Conservation (phyloP, 352 stramenopile species). For the Phytophthora kernoviae region DNA sequence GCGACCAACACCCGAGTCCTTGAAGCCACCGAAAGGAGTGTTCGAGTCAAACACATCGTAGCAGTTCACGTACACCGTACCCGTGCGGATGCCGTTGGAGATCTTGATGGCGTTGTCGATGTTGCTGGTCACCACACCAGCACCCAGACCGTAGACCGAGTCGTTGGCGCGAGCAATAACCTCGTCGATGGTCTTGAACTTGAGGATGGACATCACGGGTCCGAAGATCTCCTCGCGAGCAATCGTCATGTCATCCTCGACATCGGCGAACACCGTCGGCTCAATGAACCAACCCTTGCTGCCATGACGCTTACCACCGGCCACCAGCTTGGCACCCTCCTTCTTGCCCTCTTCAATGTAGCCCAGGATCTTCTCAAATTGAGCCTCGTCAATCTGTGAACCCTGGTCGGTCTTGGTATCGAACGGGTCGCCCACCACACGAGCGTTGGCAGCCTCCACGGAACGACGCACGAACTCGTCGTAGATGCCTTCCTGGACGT, state of each 20-base stretch:
- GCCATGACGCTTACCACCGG: constrained; percentile 71
- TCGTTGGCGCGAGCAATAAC: constrained; percentile 86
- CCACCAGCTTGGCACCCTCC: constrained; percentile 80
- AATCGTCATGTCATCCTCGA: constrained; percentile 82
- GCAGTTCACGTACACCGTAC: constrained; percentile 94
- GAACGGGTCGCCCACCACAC: constrained; percentile 62
- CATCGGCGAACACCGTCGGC: constrained; percentile 90
- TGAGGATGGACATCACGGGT: constrained; percentile 85
- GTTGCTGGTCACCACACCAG: constrained; percentile 89
- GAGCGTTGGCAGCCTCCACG: constrained; percentile 50
- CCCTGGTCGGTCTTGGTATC: constrained; percentile 39
- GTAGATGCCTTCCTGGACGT: constrained; percentile 85
- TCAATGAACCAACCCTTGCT: constrained; percentile 88
- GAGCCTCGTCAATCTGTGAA: constrained; percentile 59
- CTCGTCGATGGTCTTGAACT: constrained; percentile 89
- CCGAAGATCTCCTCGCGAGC: constrained; percentile 92
- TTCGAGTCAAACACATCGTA: constrained; percentile 88
- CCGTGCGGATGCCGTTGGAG: constrained; percentile 82
- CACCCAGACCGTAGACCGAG: constrained; percentile 83
- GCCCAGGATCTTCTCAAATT: constrained; percentile 85
- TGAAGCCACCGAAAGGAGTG: constrained; percentile 87
- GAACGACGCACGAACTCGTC: constrained; percentile 79
- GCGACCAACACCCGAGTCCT: constrained; percentile 81
- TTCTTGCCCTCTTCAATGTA: constrained; percentile 73
- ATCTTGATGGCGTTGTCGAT: constrained; percentile 83